Evolutionary conservation across 768 basidiomycete genomes (phyloP), one percentile per base, ranked within the genome.

Genomic region (Omphalotus guepiniiformis): DNA sequence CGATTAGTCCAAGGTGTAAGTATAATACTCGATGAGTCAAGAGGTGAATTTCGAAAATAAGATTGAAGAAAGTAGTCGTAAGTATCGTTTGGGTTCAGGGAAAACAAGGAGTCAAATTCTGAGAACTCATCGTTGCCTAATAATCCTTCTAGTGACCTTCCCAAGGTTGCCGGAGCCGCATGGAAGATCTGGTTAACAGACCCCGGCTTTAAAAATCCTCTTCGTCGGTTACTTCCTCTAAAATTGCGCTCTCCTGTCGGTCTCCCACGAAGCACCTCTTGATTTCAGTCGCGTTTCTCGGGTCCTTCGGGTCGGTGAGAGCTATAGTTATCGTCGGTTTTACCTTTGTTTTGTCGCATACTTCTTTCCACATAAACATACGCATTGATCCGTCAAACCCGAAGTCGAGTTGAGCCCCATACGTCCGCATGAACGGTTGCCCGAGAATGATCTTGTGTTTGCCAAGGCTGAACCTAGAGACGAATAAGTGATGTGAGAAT

Each of bases 401-500:
- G n/a, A n/a, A n/a, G n/a, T n/a, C n/a, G n/a, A n/a, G n/a, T n/a
- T n/a, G n/a, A n/a, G n/a, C n/a, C n/a, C n/a, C n/a, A n/a, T n/a
- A n/a, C n/a, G n/a, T n/a, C n/a, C n/a, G n/a, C n/a, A n/a, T n/a
- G 44, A 51, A 55, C 1, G 54, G 56, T 25, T 58, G 56, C 0
- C 56, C 54, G 0, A 58, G 43, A 12, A 58, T 53, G 0, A 52
- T 49, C 16, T 61, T 57, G 12, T 25, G 18, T 4, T 35, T 30
- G 0, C 47, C 54, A 4, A 48, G 37, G 3, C 49, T 49, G 8
- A 47, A 32, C 0, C 39, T n/a, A n/a, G 35, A 44, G 3, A 64
- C 50, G 16, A 64, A 64, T 18, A 63, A 56, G 26, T 64, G 62
- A 25, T 62, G 63, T 22, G 55, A 54, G 39, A 64, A 63, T 18